Conservation (phyloP, 306 rosid genomes). For the Citrullus amarus region DNA sequence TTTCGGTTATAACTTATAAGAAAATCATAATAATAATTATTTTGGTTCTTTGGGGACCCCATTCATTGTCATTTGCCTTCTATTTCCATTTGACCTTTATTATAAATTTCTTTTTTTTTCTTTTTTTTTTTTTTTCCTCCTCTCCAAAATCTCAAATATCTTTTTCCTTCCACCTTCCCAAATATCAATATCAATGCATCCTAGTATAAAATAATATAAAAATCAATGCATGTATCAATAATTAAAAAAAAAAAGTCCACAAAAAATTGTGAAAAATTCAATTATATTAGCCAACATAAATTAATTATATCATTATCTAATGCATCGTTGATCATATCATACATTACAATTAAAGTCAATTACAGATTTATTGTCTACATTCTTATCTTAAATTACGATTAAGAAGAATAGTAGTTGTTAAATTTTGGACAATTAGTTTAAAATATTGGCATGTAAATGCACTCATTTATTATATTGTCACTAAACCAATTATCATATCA, state of each 20-base stretch:
- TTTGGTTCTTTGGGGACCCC: not conserved
- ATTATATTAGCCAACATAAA: no score
- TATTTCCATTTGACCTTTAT: not conserved
- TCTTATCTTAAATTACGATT: not conserved
- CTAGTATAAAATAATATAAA: no score
- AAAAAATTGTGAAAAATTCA: no score
- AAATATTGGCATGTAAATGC: no score
- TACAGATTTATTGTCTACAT: no score
- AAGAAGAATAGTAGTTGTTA: not conserved
- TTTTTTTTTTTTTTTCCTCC: no score
- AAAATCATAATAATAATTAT: not conserved
- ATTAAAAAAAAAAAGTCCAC: no score
- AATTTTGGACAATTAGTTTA: not conserved
- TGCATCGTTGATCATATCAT: no score
- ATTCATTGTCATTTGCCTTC: not conserved
- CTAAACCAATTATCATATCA: not conserved
- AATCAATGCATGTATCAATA: no score
- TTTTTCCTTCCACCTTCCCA: not conserved
- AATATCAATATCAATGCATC: constrained; percentile 2
- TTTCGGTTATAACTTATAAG: not conserved
- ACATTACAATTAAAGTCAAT: not conserved
- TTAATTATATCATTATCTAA: no score
- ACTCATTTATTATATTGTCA: not conserved
- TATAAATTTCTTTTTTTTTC: not conserved
- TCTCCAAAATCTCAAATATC: not conserved